Evolutionary conservation across 1,284 basidiomycete genomes (phyloP).

Genomic region (Phlebopus sp.): DNA sequence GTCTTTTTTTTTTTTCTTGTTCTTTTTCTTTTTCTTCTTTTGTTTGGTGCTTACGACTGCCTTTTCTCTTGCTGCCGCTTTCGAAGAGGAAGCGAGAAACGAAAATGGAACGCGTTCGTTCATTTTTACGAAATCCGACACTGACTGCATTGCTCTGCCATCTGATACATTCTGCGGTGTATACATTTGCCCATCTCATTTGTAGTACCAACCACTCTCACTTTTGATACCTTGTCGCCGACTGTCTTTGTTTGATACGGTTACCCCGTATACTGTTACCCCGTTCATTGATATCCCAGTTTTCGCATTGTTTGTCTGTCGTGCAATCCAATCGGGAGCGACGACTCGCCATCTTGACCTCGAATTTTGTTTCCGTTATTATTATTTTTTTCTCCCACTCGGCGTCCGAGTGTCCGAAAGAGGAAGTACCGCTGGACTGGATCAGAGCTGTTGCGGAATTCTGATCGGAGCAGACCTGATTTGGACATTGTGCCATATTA

Average conservation of each 20-base stretch:
- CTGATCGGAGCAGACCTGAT: slow-evolving; percentile 28
- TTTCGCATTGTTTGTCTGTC: slow-evolving; percentile 12
- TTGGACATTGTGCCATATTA: slow-evolving; percentile 14
- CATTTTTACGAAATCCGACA: slow-evolving; percentile 35
- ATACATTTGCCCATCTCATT: slow-evolving; percentile 35
- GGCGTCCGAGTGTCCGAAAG: slow-evolving; percentile 21
- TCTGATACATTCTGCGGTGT: slow-evolving; percentile 31
- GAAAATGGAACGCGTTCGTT: slow-evolving; percentile 35
- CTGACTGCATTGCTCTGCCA: slow-evolving; percentile 36
- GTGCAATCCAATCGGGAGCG: slow-evolving; percentile 14
- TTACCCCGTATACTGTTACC: slow-evolving; percentile 39
- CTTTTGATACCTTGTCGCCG: slow-evolving; percentile 33
- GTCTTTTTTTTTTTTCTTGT: slow-evolving; percentile 29
- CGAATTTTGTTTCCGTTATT: neutral
- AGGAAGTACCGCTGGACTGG: slow-evolving; percentile 21
- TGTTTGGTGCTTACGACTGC: slow-evolving; percentile 19
- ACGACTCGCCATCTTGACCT: neutral
- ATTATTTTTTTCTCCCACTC: neutral
- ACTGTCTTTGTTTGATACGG: slow-evolving; percentile 31
- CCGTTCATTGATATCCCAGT: slow-evolving; percentile 33
- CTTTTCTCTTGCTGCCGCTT: slow-evolving; percentile 22
- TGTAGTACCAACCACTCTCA: slow-evolving; percentile 34
- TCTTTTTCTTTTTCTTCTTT: slow-evolving; percentile 28
- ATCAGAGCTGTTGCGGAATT: slow-evolving; percentile 29
- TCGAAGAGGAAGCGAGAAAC: no score